Percentiles rank a stretch among this genome's conserved stretches.
These are phyloP conservation scores for Penstemon barbatus DNA, from an alignment of 257 asterid genomes.

Conservation along the genomic window DNA sequence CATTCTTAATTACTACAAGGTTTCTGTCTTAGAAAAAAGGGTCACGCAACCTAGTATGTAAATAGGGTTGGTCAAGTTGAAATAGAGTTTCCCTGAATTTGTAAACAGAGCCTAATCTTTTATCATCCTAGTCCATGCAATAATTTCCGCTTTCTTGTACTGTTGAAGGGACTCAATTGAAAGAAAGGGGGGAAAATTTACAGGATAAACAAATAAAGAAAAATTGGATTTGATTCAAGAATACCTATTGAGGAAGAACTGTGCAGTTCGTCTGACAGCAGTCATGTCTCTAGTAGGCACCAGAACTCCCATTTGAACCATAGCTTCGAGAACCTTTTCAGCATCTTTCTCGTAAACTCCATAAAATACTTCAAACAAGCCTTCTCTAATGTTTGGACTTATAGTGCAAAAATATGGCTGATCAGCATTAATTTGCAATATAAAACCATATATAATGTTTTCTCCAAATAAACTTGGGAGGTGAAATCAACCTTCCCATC, in stretches of 20 bases:
- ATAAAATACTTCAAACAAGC: slow-evolving; percentile 80
- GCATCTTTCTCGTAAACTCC: slow-evolving; percentile 95
- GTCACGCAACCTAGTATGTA: background rate
- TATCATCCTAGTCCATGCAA: background rate
- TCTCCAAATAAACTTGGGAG: slow-evolving; percentile 5
- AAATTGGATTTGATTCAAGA: background rate
- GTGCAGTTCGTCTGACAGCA: slow-evolving; percentile 91
- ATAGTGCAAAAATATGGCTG: slow-evolving; percentile 53
- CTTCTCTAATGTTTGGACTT: slow-evolving; percentile 82
- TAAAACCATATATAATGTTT: background rate
- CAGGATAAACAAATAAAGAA: no score
- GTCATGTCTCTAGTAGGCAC: slow-evolving; percentile 95
- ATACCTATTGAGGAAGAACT: slow-evolving; percentile 87
- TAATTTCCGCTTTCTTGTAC: background rate
- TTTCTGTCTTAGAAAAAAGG: slow-evolving; percentile 6
- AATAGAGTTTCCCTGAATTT: background rate
- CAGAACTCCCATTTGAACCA: slow-evolving; percentile 88
- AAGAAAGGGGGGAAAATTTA: no score
- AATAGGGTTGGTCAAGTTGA: background rate
- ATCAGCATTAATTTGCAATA: background rate
- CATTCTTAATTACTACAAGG: background rate
- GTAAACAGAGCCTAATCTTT: background rate
- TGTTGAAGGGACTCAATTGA: no score
- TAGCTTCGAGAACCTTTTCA: slow-evolving; percentile 85
- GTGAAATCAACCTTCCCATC: slow-evolving; percentile 66